Evolutionary conservation across 2,329 filamentous ascomycete species (phyloP), one percentile per base, ranked within the genome.

Genomic region (Penicillium verrucosum): DNA sequence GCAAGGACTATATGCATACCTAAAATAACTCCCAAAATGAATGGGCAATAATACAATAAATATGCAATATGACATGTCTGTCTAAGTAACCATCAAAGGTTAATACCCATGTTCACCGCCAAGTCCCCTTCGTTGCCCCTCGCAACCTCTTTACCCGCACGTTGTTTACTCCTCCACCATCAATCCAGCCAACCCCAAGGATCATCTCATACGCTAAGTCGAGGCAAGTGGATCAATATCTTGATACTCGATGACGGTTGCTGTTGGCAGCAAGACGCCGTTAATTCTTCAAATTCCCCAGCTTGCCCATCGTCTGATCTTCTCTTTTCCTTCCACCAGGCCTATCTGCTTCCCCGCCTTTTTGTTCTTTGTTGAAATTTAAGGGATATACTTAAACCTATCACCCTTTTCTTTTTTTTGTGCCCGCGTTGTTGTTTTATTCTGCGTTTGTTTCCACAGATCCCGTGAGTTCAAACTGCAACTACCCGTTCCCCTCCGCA

Each of bases 101-200:
- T 32, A 52, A 51, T 21, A 32, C 52, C 52, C 55, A 59, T 57
- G 58, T 63, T 62, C 56, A 67, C 67, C 65, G 61, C 61, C 56
- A 59, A 51, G 57, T 54, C 57, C 57, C 56, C 40, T 30, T 42
- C 49, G 70, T 72, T 72, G 69, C 70, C 70, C 68, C 61, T 60
- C 59, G 67, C 70, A 72, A 72, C 70, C 54, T 52, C 57, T 43
- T 58, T 60, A 54, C 57, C 63, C 62, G 63, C 64, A 67, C 61
- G 56, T 60, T 73, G 70, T 73, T 73, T 73, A 72, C 67, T 62
- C 54, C 50, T 61, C 61, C 57, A 58, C 63, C 63, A 60, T 61
- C 59, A 54, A 61, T 60, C 61, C 58, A 60, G 57, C 63, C 66
- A 67, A 68, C 66, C 65, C 66, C 63, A 63, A 54, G 55, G 61